Percentiles rank a stretch among this genome's conserved stretches.
These are phyloP conservation scores for Leishmania aethiopica DNA, from an alignment of 208 protist genomes.

Conservation along the genomic window DNA sequence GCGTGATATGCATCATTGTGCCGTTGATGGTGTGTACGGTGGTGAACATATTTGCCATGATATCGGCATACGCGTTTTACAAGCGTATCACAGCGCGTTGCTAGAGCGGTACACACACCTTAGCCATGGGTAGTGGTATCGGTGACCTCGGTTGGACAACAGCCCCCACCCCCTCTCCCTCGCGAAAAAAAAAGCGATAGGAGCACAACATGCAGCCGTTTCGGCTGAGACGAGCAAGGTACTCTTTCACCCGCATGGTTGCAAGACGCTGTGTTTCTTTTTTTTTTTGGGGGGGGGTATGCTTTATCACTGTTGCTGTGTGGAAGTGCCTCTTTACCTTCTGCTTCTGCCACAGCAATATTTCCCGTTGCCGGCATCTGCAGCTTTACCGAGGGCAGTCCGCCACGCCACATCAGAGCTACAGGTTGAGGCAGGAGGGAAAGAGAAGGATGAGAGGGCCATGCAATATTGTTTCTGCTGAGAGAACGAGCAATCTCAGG, in stretches of 20 bases:
- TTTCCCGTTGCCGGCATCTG: not conserved
- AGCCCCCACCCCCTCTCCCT: too few relatives aligned
- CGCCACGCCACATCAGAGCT: not conserved
- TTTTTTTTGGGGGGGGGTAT: too few relatives aligned
- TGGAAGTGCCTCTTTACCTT: not conserved
- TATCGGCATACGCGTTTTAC: slow-evolving; percentile 44
- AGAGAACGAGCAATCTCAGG: not conserved
- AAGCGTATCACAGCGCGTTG: slow-evolving; percentile 31
- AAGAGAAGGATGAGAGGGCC: not conserved
- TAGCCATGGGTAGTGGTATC: not conserved
- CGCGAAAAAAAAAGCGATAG: not conserved
- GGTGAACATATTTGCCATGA: slow-evolving; percentile 55
- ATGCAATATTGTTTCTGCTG: not conserved
- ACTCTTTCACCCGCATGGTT: not conserved
- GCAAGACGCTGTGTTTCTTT: not conserved
- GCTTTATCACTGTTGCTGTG: not conserved
- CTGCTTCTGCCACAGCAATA: not conserved
- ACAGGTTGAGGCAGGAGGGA: not conserved
- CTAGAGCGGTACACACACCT: slow-evolving; percentile 15
- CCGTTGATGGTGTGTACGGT: slow-evolving; percentile 56
- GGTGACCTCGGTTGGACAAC: not conserved
- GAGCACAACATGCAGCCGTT: not conserved
- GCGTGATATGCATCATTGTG: slow-evolving; percentile 54
- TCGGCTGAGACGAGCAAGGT: too few relatives aligned
- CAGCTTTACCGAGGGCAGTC: not conserved